Base-by-base conservation (phyloP, 2,329 filamentous ascomycete species). In the Colletotrichum orbiculare region DNA sequence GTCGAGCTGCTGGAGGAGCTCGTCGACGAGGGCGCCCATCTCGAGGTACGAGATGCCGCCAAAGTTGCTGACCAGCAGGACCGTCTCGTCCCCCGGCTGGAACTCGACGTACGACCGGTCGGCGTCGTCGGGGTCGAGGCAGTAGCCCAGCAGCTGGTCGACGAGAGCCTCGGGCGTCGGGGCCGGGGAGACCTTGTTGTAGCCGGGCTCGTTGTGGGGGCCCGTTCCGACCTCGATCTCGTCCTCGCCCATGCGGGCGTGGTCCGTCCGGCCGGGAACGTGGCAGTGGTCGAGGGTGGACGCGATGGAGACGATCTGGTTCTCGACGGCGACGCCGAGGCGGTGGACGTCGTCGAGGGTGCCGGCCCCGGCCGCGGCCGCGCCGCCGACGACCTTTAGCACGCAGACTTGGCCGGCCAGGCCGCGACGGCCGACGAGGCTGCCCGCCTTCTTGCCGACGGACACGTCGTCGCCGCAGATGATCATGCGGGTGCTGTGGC, bases 381-480 rank as follows among this genome's bases (percentile, higher is more conserved):
- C 83, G 4, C 80, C 85, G 35, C 85, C 84, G 73, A 86, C 79
- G 42, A 87, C 76, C 74, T 89, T 89, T 54, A 89, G 75, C 8
- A 88, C 86, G 15, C 83, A 79, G 38, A 90, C 78, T 73, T 89
- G 86, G 2, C 87, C 88, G 2, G 87, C 86, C 33, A 90, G 77
- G 0, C 88, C 88, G 70, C 88, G 80, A 6, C 88, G 79, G 0
- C 88, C 88, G 4, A 90, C 88, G 39, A 87, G 81, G 38, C 82
- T 82, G 17, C 83, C 83, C 12, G 49, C 50, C 71, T 81, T 83
- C 70, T 81, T 82, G 9, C 87, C 87, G 33, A 90, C 86, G 0
- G 86, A 88, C 8, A 91, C 88, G 71, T 90, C 88, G 68, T 90
- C 88, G 43, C 86, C 87, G 64, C 87, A 88, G 66, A 88, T 84